These are phyloP conservation scores for Ganoderma leucocontextum DNA, from an alignment of 1,284 basidiomycete species.

Conservation along the genomic window DNA sequence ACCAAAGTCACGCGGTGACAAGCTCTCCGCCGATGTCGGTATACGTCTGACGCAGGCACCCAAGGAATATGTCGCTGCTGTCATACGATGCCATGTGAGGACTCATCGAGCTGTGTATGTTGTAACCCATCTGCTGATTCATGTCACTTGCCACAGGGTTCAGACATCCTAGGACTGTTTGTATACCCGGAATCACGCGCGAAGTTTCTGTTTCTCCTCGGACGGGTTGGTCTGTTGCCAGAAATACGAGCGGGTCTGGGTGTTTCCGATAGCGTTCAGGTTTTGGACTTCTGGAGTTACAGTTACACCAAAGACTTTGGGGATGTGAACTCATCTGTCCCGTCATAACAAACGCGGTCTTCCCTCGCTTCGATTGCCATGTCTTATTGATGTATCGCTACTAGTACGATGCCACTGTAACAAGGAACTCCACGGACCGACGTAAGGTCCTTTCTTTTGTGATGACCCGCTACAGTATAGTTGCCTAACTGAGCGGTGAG, in stretches of 20 bases:
- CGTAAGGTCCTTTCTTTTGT: no score
- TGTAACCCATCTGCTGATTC: background rate
- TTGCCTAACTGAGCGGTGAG: no score
- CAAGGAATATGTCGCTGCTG: slow-evolving; percentile 53
- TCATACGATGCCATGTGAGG: slow-evolving; percentile 70
- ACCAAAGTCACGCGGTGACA: slow-evolving; percentile 35
- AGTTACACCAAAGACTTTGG: slow-evolving; percentile 38
- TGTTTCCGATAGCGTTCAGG: slow-evolving; percentile 30
- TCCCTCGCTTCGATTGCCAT: background rate
- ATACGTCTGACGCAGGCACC: slow-evolving; percentile 41
- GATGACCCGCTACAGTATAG: no score
- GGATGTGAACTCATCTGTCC: background rate
- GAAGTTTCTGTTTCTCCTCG: slow-evolving; percentile 62
- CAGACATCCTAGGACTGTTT: slow-evolving; percentile 63
- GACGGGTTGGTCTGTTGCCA: slow-evolving; percentile 51
- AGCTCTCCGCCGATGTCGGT: slow-evolving; percentile 26
- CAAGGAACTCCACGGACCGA: no score
- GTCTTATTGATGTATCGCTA: background rate
- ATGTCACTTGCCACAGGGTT: slow-evolving; percentile 50
- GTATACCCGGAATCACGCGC: slow-evolving; percentile 77
- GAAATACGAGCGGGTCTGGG: slow-evolving; percentile 49
- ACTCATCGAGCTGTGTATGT: slow-evolving; percentile 7
- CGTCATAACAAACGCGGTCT: background rate
- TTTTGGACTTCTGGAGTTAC: slow-evolving; percentile 46
- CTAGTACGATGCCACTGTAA: background rate